phyloP scores from a whole-genome alignment of 768 basidiomycete species.

The Podaxis pistillaris region DNA sequence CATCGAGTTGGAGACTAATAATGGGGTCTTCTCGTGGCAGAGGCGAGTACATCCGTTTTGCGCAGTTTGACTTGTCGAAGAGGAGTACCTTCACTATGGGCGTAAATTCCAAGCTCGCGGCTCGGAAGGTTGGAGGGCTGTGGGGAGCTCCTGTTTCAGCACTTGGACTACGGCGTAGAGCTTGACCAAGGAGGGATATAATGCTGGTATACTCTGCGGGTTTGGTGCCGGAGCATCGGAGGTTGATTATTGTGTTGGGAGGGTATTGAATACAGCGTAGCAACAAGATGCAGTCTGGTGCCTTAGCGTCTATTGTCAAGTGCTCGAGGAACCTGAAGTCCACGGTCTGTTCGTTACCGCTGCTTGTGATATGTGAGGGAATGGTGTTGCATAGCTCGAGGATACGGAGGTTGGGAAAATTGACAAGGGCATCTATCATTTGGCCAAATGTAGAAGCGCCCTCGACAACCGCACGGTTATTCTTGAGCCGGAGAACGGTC shows the following conservation, averaged over 20 bases:
- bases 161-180: not conserved
- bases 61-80: not conserved
- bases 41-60: not conserved
- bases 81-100: not conserved
- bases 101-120: not conserved
- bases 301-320: not conserved
- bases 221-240: not conserved
- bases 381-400: conserved; percentile 1
- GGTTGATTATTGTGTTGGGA: not conserved
- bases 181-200: not conserved
- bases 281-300: not conserved
- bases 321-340: conserved; percentile 1
- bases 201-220: not conserved
- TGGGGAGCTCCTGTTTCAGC: not conserved
- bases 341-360: not conserved
- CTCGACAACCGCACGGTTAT: not conserved
- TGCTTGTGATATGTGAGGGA: not conserved
- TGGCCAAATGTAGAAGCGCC: not conserved
- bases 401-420: conserved; percentile 6
- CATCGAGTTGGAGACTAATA: not conserved
- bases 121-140: not conserved
- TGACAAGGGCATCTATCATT: conserved; percentile 3
- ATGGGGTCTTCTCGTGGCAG: not conserved
- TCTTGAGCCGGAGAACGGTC: conserved; percentile 1
- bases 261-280: conserved; percentile 8